Evolutionary conservation across 1,284 basidiomycete species (phyloP).

Genomic region (Phaffia rhodozyma): DNA sequence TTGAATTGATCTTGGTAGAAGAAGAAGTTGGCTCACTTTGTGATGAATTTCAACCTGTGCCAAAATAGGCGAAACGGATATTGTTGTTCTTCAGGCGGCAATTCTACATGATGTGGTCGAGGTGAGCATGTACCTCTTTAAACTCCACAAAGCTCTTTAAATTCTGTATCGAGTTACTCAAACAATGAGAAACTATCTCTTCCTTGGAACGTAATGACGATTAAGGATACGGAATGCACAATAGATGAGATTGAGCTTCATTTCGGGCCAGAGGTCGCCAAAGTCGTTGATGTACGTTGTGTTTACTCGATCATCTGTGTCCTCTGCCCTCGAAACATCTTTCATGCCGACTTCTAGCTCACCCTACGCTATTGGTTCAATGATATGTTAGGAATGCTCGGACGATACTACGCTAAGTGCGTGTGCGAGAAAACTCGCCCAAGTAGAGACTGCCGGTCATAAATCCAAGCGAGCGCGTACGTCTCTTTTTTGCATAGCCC

Average conservation of each 20-base stretch:
- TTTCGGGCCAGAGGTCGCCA: constrained; percentile 9
- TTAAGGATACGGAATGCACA: constrained; percentile 5
- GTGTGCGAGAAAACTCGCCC: neutral
- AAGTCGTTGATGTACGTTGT: constrained; percentile 2
- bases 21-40: too few relatives aligned
- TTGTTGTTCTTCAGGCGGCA: constrained; percentile 13
- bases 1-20: too few relatives aligned
- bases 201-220: too few relatives aligned
- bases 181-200: neutral
- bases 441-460: neutral
- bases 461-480: constrained; percentile 8
- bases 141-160: too few relatives aligned
- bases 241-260: neutral
- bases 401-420: constrained; percentile 2
- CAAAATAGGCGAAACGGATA: constrained; percentile 9
- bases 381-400: neutral
- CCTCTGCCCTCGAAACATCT: too few relatives aligned
- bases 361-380: neutral
- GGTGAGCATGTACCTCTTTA: neutral
- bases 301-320: neutral
- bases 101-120: constrained; percentile 15
- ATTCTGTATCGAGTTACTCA: neutral
- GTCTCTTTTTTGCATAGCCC: neutral
- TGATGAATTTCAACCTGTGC: too few relatives aligned
- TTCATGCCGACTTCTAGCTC: neutral